Evolutionary conservation across 768 basidiomycete genomes (phyloP).

Genomic region (Artomyces pyxidatus): DNA sequence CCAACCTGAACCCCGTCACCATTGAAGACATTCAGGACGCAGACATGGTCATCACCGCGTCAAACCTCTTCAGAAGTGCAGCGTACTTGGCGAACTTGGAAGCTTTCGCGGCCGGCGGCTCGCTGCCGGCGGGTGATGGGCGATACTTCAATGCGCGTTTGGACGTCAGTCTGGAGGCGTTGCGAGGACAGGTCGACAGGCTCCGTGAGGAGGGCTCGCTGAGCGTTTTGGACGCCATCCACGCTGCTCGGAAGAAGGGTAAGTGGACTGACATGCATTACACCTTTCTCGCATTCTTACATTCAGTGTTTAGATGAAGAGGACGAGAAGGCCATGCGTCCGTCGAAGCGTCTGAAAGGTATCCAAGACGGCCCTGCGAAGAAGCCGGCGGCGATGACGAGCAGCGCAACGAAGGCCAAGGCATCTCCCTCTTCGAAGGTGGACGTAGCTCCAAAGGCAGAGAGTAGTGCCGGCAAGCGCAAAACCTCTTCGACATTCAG

Average conservation of each 20-base stretch:
- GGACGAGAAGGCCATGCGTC: conserved; percentile 34
- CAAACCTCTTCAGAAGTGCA: conserved; percentile 73
- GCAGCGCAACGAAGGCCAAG: not conserved
- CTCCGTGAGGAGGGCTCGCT: conserved; percentile 57
- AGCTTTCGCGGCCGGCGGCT: conserved; percentile 56
- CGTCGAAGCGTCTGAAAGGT: conserved; percentile 68
- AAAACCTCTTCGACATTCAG: conserved; percentile 6
- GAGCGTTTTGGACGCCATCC: conserved; percentile 57
- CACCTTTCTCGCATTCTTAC: too few relatives aligned
- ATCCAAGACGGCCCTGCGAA: conserved; percentile 18
- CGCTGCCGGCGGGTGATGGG: conserved; percentile 63
- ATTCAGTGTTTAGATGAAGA: conserved; percentile 53
- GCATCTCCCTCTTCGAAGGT: not conserved
- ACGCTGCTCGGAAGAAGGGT: conserved; percentile 55
- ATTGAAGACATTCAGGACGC: conserved; percentile 72
- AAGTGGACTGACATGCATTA: conserved; percentile 20
- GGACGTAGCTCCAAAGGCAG: too few relatives aligned
- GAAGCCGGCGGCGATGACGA: not conserved
- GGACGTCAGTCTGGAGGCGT: conserved; percentile 46
- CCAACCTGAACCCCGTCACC: conserved; percentile 62
- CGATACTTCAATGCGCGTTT: conserved; percentile 87
- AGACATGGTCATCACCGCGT: conserved; percentile 81
- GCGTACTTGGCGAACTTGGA: conserved; percentile 75
- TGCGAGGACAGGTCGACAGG: conserved; percentile 60
- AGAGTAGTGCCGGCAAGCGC: not conserved